Evolutionary conservation across 331 rosid genomes (phyloP), one percentile per base, ranked within the genome.

Genomic region (Malus hybrid): DNA sequence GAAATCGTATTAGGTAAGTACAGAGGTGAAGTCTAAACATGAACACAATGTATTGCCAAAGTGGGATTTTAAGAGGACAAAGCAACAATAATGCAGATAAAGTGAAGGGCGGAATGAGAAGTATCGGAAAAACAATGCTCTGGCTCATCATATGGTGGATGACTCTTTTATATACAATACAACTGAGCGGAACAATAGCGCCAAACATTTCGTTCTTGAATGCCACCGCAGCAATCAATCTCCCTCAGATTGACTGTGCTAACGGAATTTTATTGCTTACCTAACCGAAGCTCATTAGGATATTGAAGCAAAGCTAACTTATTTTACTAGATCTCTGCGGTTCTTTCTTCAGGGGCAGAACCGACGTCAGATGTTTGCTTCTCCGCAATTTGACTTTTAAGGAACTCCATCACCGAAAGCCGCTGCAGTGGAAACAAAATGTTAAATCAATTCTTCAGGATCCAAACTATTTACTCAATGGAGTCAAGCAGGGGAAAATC

Each of bases 381-480:
- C 74, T 80, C 91, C 12, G 70, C 72, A 32, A 88, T 79, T 87
- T 91, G 97, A 74, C 84, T 85, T 76, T 83, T 87, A 22, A 93
- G 93, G 76, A 91, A 93, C 66, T 84, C 91, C 18, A 93, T 86
- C 79, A 93, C 97, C 4, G 98, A 93, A 69, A 71, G 84, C 71
- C 96, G 88, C 98, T 91, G 70, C 75, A 75, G 82, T 52, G 53
- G 26, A 73, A 79, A 60, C 44, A 67, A 65, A 78, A 39, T 63
- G 56, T 48, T 10, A 60, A 64, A 70, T 70, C 9, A 69, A 63
- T 64, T 19, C 55, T 48, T 70, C 71, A 68, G 53, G 44, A 63
- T 34, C 67, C 42, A 28, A 60, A 74, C 28, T 53, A 30, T 30
- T 73, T 73, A 73, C 42, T 30, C 34, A 57, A 29, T 26, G 61